phyloP scores from a whole-genome alignment of 75 land plant species.

The Isoetes taiwanensis region DNA sequence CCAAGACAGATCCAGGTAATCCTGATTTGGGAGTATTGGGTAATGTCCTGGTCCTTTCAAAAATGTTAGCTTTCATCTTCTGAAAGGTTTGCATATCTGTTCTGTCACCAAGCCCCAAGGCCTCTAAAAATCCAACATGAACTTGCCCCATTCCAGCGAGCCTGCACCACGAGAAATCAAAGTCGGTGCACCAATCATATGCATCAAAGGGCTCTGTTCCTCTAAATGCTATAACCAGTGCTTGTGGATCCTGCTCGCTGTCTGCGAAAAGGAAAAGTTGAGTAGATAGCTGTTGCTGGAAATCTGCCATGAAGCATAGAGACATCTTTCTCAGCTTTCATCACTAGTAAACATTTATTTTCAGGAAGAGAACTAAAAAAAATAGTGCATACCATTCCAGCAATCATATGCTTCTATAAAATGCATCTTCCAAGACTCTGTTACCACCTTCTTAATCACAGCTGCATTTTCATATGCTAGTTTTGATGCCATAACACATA shows the following conservation, averaged over 20 bases:
- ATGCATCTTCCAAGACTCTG: slow-evolving; percentile 33
- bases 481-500: slow-evolving; percentile 36
- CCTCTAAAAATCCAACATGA: slow-evolving; percentile 28
- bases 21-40: too few relatives aligned
- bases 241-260: slow-evolving; percentile 11
- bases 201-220: slow-evolving; percentile 29
- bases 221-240: slow-evolving; percentile 23
- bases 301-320: too few relatives aligned
- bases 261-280: slow-evolving; percentile 22
- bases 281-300: neutral
- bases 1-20: too few relatives aligned
- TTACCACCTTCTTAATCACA: slow-evolving; percentile 12
- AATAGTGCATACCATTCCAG: too few relatives aligned
- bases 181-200: slow-evolving; percentile 22
- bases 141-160: slow-evolving; percentile 12
- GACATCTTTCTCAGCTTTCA: too few relatives aligned
- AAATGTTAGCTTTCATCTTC: neutral
- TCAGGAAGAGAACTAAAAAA: too few relatives aligned
- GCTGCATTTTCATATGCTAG: slow-evolving; percentile 32
- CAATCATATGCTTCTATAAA: too few relatives aligned
- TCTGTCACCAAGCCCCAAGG: slow-evolving; percentile 12
- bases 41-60: neutral
- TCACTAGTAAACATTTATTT: too few relatives aligned
- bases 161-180: slow-evolving; percentile 17
- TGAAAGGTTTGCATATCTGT: slow-evolving; percentile 8